These are phyloP conservation scores for Haematococcus sp. DNA, from an alignment of 139 green algal species.

Conservation along the genomic window DNA sequence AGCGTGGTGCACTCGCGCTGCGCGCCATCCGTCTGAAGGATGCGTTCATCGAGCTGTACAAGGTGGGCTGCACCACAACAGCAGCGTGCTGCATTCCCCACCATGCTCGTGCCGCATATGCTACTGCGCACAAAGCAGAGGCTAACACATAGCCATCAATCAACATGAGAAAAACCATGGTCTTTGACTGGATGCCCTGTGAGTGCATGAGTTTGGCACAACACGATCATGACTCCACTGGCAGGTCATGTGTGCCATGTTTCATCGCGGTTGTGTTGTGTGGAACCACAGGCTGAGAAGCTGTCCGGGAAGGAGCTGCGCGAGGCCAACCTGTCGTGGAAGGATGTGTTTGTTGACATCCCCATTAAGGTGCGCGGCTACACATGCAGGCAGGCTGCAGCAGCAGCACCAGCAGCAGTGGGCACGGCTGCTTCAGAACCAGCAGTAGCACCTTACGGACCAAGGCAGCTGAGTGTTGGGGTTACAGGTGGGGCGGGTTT, in stretches of 20 bases:
- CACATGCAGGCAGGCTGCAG: neutral
- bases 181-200: too few relatives aligned
- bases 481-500: neutral
- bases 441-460: too few relatives aligned
- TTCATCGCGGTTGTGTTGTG: too few relatives aligned
- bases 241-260: too few relatives aligned
- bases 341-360: constrained; percentile 94
- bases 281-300: constrained; percentile 21
- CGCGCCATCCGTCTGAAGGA: constrained; percentile 89
- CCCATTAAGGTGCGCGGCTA: constrained; percentile 69
- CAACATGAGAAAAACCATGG: too few relatives aligned
- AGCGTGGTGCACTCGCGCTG: constrained; percentile 55
- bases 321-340: constrained; percentile 72
- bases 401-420: neutral
- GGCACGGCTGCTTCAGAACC: neutral
- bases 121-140: too few relatives aligned
- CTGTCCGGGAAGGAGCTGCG: constrained; percentile 67
- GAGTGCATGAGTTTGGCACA: too few relatives aligned
- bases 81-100: too few relatives aligned
- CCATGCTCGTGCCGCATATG: too few relatives aligned
- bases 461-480: too few relatives aligned
- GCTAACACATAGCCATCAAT: too few relatives aligned
- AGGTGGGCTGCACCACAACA: constrained; percentile 34
- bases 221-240: too few relatives aligned
- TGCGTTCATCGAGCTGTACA: constrained; percentile 88